Conservation (phyloP, 148 eudicot species). For the Drosera capensis region DNA sequence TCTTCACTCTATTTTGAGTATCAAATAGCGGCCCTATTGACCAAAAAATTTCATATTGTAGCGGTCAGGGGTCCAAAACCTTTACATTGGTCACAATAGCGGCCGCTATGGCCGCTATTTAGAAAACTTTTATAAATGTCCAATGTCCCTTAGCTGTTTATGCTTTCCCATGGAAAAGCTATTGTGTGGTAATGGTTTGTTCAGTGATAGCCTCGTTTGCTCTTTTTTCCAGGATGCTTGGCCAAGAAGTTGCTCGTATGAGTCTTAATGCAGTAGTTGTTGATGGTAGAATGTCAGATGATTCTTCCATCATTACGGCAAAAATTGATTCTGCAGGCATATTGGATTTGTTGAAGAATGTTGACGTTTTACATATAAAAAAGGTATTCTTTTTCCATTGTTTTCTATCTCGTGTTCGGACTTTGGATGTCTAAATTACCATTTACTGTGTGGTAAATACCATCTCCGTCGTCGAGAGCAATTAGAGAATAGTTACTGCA, state of each 20-base stretch:
- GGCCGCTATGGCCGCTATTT: too few relatives aligned
- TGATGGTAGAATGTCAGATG: constrained; percentile 62
- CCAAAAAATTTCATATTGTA: too few relatives aligned
- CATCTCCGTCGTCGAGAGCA: too few relatives aligned
- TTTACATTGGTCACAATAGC: too few relatives aligned
- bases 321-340: constrained; percentile 41
- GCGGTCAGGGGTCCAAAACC: too few relatives aligned
- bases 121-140: too few relatives aligned
- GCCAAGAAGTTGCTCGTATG: constrained; percentile 43
- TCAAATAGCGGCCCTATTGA: too few relatives aligned
- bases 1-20: too few relatives aligned
- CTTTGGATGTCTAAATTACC: too few relatives aligned
- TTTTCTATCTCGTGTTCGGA: too few relatives aligned
- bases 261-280: constrained; percentile 22
- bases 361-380: constrained; percentile 26
- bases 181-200: background rate
- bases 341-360: constrained; percentile 32
- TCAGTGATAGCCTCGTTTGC: background rate
- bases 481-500: too few relatives aligned
- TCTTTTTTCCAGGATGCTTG: constrained; percentile 25
- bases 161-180: background rate
- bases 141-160: background rate
- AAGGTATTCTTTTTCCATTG: constrained; percentile 24
- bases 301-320: constrained; percentile 34
- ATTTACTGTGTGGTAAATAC: too few relatives aligned